Conservation (phyloP, 176 grass and related monocot species). For the Ananas comosus region DNA sequence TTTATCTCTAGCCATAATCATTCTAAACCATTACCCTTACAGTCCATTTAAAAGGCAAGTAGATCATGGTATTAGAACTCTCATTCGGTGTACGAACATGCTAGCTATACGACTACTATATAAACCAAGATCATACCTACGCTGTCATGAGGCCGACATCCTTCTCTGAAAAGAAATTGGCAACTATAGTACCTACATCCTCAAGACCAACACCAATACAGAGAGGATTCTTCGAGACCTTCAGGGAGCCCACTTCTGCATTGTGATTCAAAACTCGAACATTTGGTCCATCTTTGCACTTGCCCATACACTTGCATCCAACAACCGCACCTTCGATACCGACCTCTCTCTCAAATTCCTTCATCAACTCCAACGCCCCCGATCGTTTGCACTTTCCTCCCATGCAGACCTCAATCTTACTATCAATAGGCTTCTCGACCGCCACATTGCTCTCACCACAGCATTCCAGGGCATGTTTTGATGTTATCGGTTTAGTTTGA, state of each 20-base stretch:
- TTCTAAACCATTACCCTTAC: no score
- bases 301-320: constrained; percentile 85
- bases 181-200: constrained; percentile 55
- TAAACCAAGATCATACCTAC: no score
- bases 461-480: not conserved
- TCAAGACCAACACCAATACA: constrained; percentile 59
- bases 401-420: constrained; percentile 64
- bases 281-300: constrained; percentile 60
- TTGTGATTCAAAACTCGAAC: constrained; percentile 19
- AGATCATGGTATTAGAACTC: no score
- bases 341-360: constrained; percentile 43
- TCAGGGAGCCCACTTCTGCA: not conserved
- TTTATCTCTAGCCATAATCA: no score
- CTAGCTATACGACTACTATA: no score
- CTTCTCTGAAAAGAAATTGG: constrained; percentile 18
- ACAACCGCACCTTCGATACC: constrained; percentile 6
- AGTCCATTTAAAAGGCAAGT: no score
- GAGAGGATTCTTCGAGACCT: constrained; percentile 25
- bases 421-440: not conserved
- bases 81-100: no score
- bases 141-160: constrained; percentile 5
- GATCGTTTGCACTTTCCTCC: constrained; percentile 77
- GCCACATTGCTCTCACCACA: not conserved
- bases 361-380: constrained; percentile 41
- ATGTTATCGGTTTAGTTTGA: not conserved